Conservation (phyloP, 768 basidiomycete genomes). For the Candolleomyces aberdarensis region DNA sequence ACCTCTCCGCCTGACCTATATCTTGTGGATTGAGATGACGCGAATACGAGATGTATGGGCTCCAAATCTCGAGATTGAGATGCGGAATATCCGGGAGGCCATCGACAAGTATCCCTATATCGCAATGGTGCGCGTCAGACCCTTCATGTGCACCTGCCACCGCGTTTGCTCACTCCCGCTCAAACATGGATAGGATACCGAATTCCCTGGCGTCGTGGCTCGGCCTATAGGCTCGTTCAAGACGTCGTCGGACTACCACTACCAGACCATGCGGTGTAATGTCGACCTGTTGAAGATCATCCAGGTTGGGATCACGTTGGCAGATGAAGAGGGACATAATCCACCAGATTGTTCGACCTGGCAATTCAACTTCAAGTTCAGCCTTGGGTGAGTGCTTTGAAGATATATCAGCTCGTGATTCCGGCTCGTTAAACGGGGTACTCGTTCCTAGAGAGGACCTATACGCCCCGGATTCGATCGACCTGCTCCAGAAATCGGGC, state of each 20-base stretch:
- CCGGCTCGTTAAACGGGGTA: not conserved
- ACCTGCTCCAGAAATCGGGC: constrained; percentile 90
- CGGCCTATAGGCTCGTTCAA: constrained; percentile 96
- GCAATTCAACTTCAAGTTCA: constrained; percentile 99
- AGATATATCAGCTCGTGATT: not conserved
- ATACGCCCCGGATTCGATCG: constrained; percentile 97
- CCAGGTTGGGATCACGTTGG: constrained; percentile 92
- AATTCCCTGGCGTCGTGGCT: constrained; percentile 98
- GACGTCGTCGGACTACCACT: constrained; percentile 97
- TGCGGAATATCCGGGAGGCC: constrained; percentile 80
- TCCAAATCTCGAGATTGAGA: constrained; percentile 89
- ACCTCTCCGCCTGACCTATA: not conserved
- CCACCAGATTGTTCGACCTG: constrained; percentile 91
- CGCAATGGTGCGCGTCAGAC: constrained; percentile 71
- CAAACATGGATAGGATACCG: constrained; percentile 79
- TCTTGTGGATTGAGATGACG: constrained; percentile 43
- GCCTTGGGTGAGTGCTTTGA: constrained; percentile 49
- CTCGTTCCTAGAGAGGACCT: constrained; percentile 77
- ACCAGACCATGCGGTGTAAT: constrained; percentile 99
- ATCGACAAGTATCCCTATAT: constrained; percentile 93
- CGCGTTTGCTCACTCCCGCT: constrained; percentile 23
- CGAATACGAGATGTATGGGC: constrained; percentile 96
- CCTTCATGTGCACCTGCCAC: constrained; percentile 15
- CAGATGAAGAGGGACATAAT: constrained; percentile 90
- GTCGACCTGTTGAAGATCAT: constrained; percentile 98